Evolutionary conservation across 768 basidiomycete species (phyloP), one percentile per base, ranked within the genome.

Genomic region (Gloeostereum incarnatum): DNA sequence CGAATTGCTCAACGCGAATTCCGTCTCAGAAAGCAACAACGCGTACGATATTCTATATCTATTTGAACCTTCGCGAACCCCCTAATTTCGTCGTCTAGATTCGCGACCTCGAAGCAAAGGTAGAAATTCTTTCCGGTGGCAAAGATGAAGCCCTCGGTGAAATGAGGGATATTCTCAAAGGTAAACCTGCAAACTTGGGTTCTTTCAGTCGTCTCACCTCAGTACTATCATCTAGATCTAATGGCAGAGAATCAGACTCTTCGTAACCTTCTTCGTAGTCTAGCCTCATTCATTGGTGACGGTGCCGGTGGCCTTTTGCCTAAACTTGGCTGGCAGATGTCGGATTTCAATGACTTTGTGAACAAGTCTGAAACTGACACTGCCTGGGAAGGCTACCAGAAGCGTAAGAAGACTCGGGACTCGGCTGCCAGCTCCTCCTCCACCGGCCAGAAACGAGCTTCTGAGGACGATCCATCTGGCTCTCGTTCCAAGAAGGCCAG

Each of bases 1-100:
- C 75, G 87, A 37, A 90, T 94, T 38, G 92, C 92, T 1, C 92
- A 94, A 55, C 75, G 92, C 13, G 92, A 96, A 56, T 96, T 94
- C 52, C 77, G 92, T 35, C 63, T 92, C 36, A 69, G 92, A 50
- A 96, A 96, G 55, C 92, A 94, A 52, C 91, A 93, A 46, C 70
- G 82, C 56, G 82, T 81, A 41, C 6, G 36, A 21, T 32, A 31
- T 21, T 29, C 31, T 31, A 14, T 35, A 39, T 21, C 24, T 38
- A 6, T 5, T 14, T 14, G 22, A 25, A 27, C 26, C 25, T 23
- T n/a, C 11, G 10, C n/a, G n/a, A n/a, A 14, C 36, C 42, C 22
- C 21, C 24, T 39, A 45, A 31, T 32, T 25, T 38, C n/a, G 14
- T 39, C 32, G 20, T 27, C 35, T 49, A 96, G 88, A 92, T 96